Percentiles rank a stretch among this genome's conserved stretches.
These are phyloP conservation scores for Fusarium sp. DNA, from an alignment of 2,329 filamentous ascomycete species.

Conservation along the genomic window DNA sequence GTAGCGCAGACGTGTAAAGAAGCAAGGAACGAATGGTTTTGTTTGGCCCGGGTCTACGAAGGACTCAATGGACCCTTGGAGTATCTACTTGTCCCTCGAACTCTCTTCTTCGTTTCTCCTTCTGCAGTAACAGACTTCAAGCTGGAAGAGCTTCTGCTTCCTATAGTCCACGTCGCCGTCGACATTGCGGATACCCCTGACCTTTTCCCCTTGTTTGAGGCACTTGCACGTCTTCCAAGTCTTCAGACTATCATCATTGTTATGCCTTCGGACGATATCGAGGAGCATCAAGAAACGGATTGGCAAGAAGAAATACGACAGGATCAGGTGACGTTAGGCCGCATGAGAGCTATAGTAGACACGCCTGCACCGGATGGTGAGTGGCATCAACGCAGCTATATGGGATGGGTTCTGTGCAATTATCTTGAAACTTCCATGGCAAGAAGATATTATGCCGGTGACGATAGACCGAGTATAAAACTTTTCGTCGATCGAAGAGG, in stretches of 20 bases:
- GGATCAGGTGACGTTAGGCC: background rate
- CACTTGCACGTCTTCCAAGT: background rate
- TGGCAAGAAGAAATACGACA: constrained; percentile 1
- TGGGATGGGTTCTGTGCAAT: background rate
- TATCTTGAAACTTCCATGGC: background rate
- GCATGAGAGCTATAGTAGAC: background rate
- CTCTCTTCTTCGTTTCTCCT: background rate
- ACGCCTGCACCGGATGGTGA: background rate
- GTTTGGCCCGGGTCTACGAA: background rate
- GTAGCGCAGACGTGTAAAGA: background rate
- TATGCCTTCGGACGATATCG: background rate
- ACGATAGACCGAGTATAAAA: background rate
- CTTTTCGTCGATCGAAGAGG: background rate
- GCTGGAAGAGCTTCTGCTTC: background rate
- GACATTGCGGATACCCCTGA: constrained; percentile 1
- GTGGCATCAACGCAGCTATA: background rate
- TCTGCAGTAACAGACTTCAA: background rate
- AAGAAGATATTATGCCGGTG: background rate
- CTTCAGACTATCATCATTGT: background rate
- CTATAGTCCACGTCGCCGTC: background rate
- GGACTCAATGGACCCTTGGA: background rate
- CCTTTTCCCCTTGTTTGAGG: background rate
- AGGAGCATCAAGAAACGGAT: background rate
- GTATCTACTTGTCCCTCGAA: background rate
- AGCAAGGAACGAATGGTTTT: background rate